Base-by-base conservation (phyloP, 2,329 filamentous ascomycete genomes). In the Camillea tinctor region DNA sequence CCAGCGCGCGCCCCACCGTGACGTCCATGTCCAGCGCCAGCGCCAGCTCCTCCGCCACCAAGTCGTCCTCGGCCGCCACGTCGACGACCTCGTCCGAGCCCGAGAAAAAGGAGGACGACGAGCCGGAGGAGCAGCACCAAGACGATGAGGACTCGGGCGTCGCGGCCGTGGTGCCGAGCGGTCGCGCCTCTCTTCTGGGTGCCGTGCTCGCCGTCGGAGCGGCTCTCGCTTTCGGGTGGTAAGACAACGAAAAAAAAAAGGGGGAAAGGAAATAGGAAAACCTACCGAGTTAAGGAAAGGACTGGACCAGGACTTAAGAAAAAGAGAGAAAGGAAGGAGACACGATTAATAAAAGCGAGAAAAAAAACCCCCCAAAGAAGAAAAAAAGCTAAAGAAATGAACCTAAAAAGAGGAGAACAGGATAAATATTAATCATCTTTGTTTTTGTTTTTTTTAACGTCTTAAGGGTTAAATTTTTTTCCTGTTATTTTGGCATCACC, bases 151-250 rank as follows among this genome's bases (percentile, higher is more conserved):
- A 50, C 13, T 62, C 60, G 30, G 60, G 59, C 26, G 63, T 63
- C 17, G 61, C 62, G 22, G 50, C 64, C 7, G 26, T 30, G 26
- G 26, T 30, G 26, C 7, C 19, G 44, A 50, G 13, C 13, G 55
- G 61, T 24, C 54, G 61, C 19, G 61, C 68, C 52, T 70, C 70
- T 2, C 56, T 72, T 13, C 60, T 71, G 11, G 66, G 66, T 13
- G 64, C 70, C 50, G 62, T 70, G 4, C 50, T 67, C 40, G 70
- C 69, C n/a, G 64, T 72, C 23, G 70, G 55, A 23, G 65, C 61
- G 22, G 65, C 66, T 19, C 59, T 71, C 13, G 61, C 62, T 49
- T 64, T 69, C 6, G 66, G 69, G 56, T 68, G 66, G 57, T 71
- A 66, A 62, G 23, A 19, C 2, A 52, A 21, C n/a, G 22, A 17